These are phyloP conservation scores for Persicaria maculosa DNA, from an alignment of 148 eudicot species.

Conservation along the genomic window DNA sequence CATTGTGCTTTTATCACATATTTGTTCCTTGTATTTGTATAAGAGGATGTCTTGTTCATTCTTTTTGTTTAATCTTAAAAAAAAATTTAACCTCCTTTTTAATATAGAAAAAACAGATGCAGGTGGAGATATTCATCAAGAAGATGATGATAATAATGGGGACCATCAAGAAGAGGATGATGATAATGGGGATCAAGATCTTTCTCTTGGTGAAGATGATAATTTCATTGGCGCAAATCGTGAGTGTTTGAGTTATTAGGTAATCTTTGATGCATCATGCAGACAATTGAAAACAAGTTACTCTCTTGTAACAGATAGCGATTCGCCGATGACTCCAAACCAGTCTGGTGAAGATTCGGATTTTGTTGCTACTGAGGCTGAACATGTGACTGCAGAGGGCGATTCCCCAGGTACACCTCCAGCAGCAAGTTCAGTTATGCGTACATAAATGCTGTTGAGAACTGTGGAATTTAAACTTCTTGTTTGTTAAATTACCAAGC, in stretches of 20 bases:
- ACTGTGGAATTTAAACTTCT: neutral
- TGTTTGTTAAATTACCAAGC: neutral
- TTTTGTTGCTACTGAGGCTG: constrained; percentile 3
- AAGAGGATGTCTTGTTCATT: neutral
- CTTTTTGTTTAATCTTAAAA: neutral
- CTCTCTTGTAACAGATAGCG: constrained; percentile 1
- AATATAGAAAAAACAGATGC: neutral
- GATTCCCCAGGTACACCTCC: neutral
- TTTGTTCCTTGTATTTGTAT: neutral
- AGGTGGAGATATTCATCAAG: constrained; percentile 5
- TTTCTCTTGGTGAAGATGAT: constrained; percentile 5
- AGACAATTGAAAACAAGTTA: neutral
- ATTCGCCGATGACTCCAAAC: neutral
- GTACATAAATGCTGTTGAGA: neutral
- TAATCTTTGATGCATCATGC: neutral
- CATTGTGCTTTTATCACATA: neutral
- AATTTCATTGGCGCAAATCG: constrained; percentile 6
- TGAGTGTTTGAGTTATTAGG: neutral
- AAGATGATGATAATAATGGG: neutral
- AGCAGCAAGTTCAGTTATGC: neutral
- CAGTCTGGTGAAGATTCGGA: constrained; percentile 9
- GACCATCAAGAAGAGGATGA: neutral
- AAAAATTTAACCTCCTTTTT: neutral
- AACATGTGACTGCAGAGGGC: constrained; percentile 1
- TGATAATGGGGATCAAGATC: constrained; percentile 4